Evolutionary conservation across 108 stramenopile species (phyloP), one percentile per base, ranked within the genome.

Genomic region (Pseudonitzschia multiseries): DNA sequence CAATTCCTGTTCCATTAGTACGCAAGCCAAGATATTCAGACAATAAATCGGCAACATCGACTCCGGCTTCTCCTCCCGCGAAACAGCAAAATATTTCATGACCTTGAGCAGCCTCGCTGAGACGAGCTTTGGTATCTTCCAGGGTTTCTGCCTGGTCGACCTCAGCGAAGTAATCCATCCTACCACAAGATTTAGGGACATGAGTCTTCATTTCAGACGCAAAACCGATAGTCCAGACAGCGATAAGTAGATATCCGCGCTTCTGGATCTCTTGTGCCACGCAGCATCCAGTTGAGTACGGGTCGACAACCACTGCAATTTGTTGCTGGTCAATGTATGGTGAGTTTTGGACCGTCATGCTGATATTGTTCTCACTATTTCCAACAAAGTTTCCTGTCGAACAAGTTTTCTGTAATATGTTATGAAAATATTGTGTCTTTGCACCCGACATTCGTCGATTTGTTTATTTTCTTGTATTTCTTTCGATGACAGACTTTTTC

Each of bases 51-150:
- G 90, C 88, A 79, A 87, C 75, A 57, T 86, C 84, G 0, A 92
- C 93, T 27, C 91, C 93, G 4, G 89, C 91, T 77, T 92, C 93
- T 6, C 89, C 93, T 27, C 93, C 95, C 14, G 89, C 89, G n/a
- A 93, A 68, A 64, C 89, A 90, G 32, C 74, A 86, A 13, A 22
- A 78, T 42, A 91, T 65, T 12, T 72, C 40, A 46, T 73, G 72
- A 10, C 76, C 79, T 9, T 75, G 72, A 0, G 71, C 71, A 6
- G 65, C 77, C 22, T 64, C 50, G 18, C 15, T 13, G 27, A 78
- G 51, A 21, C 64, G 59, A 14, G 62, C 32, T 15, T 85, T 56
- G 14, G 89, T 83, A 18, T 79, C 79, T 20, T 75, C 68, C n/a
- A 89, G 72, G 32, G 81, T 70, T 5, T 80, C 70, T 4, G n/a